Base-by-base conservation (phyloP, 75 land plant genomes). In the Adiantum capillusveneris region DNA sequence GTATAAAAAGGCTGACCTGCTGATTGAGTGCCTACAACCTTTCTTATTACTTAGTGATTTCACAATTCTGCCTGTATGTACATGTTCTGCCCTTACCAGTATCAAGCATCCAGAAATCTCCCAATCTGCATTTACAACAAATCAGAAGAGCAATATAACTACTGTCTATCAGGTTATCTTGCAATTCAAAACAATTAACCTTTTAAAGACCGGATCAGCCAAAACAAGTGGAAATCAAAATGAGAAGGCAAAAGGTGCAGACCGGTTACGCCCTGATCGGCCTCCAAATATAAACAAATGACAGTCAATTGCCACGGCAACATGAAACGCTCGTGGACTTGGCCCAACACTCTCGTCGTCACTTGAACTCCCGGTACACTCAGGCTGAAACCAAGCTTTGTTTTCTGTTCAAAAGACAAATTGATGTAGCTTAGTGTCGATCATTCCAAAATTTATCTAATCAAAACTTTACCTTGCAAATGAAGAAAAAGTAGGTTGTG, bases 21-120 rank as follows among this genome's bases (percentile, higher is more conserved):
- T n/a, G n/a, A n/a, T n/a, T n/a, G n/a, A n/a, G n/a, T n/a, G n/a
- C n/a, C n/a, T n/a, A n/a, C n/a, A n/a, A n/a, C 37, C 37, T 9
- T 9, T 34, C 3, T 34, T 3, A 9, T 3, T 34, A 34, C 37
- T 34, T 34, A 34, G 37, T 34, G 9, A 34, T 34, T 5, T 3
- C 3, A 34, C 7, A 5, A 3, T 9, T 34, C 3, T 34, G 7
- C 37, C 9, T 34, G 37, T 34, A 34, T 9, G 37, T 34, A 34
- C 37, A 5, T 34, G 37, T 34, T 9, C 37, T 34, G 9, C 9
- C 37, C 75, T 81, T 59, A 93, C 98, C 96, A 20, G 96, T 88
- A 62, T 93, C 98, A 59, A 93, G 70, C 79, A 88, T 84, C 98
- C 98, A 93, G 42, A 93, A 93, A 64, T 93, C 98, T 29, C 96